Conservation (phyloP, 345 rosid species). For the Punica granatum region DNA sequence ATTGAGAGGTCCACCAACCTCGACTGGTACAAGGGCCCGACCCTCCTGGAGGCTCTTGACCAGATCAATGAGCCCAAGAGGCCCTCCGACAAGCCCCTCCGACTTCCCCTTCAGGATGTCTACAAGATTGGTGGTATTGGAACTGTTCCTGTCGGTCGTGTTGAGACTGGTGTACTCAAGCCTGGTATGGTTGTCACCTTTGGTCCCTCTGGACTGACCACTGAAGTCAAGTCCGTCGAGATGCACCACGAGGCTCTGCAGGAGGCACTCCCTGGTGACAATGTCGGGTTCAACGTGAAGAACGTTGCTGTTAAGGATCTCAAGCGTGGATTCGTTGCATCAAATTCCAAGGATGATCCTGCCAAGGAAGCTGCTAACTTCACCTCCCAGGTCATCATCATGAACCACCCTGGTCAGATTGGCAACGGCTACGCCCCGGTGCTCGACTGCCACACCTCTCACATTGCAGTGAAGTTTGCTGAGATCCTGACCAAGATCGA, state of each 20-base stretch:
- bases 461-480: constrained; percentile 27
- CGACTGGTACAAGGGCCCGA: constrained; percentile 20
- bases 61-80: constrained; percentile 16
- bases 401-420: constrained; percentile 39
- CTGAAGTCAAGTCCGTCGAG: constrained; percentile 16
- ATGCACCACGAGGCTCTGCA: constrained; percentile 18
- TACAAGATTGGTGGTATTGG: constrained; percentile 22
- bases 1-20: constrained; percentile 22
- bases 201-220: constrained; percentile 13
- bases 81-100: constrained; percentile 19
- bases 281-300: constrained; percentile 36
- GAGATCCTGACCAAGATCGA: constrained; percentile 51
- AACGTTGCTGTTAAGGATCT: constrained; percentile 37
- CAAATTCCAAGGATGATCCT: constrained; percentile 37
- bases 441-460: constrained; percentile 25
- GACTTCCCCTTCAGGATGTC: constrained; percentile 20
- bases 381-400: constrained; percentile 31
- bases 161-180: constrained; percentile 15
- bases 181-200: constrained; percentile 18
- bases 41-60: constrained; percentile 14
- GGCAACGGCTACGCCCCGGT: constrained; percentile 26
- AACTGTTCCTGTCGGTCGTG: constrained; percentile 20
- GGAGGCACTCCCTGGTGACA: constrained; percentile 23
- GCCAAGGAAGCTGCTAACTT: constrained; percentile 31
- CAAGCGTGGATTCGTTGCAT: constrained; percentile 31